A percentile compares a stretch with the other conserved stretches of the same genome.
Evolutionary conservation across 495 filamentous ascomycete genomes (phyloP).

Genomic region (Aspergillus sclerotiicarbonarius): DNA sequence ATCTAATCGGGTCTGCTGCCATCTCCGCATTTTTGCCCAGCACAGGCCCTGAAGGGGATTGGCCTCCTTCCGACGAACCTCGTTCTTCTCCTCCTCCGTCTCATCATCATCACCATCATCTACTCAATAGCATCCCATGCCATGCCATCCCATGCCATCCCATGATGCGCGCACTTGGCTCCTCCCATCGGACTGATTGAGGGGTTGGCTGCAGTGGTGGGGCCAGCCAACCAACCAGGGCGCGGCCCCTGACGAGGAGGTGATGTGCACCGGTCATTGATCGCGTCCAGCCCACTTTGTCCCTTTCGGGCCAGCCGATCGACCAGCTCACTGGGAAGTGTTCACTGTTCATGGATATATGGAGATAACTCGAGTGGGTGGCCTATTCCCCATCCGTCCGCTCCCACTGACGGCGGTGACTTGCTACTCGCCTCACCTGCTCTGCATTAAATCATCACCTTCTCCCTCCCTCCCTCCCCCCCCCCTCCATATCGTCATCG

Average conservation of each 20-base stretch:
- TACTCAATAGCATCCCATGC: no score
- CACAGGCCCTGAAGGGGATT: no score
- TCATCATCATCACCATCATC: no score
- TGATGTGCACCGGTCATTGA: constrained; percentile 29
- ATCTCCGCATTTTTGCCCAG: not conserved
- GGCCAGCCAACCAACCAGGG: constrained; percentile 19
- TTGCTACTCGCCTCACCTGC: no score
- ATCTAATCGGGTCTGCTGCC: not conserved
- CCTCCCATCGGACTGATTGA: constrained; percentile 16
- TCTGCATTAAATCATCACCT: no score
- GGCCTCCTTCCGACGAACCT: no score
- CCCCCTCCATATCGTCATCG: not conserved
- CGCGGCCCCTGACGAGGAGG: constrained; percentile 24
- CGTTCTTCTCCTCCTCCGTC: no score
- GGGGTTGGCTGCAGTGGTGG: constrained; percentile 22
- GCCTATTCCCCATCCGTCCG: no score
- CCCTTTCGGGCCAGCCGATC: constrained; percentile 2
- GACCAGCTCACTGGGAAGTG: not conserved
- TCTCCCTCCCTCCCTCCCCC: no score
- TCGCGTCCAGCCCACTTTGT: constrained; percentile 11
- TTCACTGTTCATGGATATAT: not conserved
- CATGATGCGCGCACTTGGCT: constrained; percentile 9
- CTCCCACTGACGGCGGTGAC: no score
- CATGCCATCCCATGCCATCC: not conserved
- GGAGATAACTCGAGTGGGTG: no score